Evolutionary conservation across 2,329 filamentous ascomycete genomes (phyloP).

Genomic region (Phialophora expanda): DNA sequence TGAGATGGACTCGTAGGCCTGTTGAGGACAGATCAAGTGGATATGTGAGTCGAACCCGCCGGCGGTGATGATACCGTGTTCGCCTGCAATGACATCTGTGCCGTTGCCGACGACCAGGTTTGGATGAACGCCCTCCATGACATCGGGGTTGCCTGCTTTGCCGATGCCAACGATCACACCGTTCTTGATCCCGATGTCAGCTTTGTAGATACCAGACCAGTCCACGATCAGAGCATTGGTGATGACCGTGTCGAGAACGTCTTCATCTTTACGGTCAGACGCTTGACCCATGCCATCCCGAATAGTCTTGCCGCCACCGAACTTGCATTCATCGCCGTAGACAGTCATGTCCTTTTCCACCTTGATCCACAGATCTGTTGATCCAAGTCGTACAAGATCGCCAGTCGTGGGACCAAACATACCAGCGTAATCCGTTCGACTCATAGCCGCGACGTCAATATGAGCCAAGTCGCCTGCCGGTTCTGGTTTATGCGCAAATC

Average conservation of each 20-base stretch:
- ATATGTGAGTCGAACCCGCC: constrained; percentile 90
- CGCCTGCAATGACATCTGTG: constrained; percentile 89
- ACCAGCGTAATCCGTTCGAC: constrained; percentile 75
- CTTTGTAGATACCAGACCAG: constrained; percentile 92
- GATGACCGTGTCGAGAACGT: constrained; percentile 82
- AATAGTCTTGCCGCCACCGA: constrained; percentile 91
- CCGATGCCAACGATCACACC: constrained; percentile 87
- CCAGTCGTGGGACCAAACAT: constrained; percentile 96
- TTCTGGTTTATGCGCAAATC: constrained; percentile 78
- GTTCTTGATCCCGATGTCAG: constrained; percentile 90
- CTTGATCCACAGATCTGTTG: constrained; percentile 86
- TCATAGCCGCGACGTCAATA: constrained; percentile 71
- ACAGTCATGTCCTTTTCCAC: constrained; percentile 84
- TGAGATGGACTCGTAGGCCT: constrained; percentile 79
- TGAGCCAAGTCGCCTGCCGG: constrained; percentile 62
- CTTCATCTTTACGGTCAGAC: constrained; percentile 71
- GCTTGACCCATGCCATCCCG: constrained; percentile 96
- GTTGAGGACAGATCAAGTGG: constrained; percentile 94
- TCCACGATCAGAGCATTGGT: constrained; percentile 90
- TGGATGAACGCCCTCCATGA: constrained; percentile 84
- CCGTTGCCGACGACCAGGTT: constrained; percentile 83
- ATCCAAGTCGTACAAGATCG: constrained; percentile 79
- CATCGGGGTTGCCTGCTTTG: constrained; percentile 95
- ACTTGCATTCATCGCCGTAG: constrained; percentile 93
- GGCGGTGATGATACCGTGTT: constrained; percentile 87